Evolutionary conservation across 768 basidiomycete genomes (phyloP), one percentile per base, ranked within the genome.

Genomic region (Podaxis rugospora): DNA sequence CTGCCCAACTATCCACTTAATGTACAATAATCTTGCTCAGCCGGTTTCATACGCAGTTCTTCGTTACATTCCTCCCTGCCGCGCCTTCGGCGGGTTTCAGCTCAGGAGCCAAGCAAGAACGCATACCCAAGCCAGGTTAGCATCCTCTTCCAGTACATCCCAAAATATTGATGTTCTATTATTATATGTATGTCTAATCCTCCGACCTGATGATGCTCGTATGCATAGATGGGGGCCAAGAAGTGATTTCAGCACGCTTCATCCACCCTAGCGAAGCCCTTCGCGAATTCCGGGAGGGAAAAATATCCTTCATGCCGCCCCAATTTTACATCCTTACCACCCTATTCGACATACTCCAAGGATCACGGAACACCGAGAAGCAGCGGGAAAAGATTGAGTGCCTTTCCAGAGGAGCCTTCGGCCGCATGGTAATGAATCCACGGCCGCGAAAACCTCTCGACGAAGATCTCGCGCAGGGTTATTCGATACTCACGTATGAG

Each of bases 31-130:
- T 16, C 35, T 50, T 11, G 18, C 57, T 3, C 65, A 89, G 89
- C 57, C 86, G 89, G 5, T 91, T 90, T 71, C 82, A 84, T 64
- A 84, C 89, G 3, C 83, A 83, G 57, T 91, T 91, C 71, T 91
- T 78, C 71, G 78, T 90, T 51, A 73, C 79, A 2, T 90, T 90
- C 69, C 79, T 90, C 21, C 74, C 80, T 14, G 66, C 71, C 6
- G 66, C 76, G 14, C 70, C 76, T 6, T 71, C 80, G 0, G 67
- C 80, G 1, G 81, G 78, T 21, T 83, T 85, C 65, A 79, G 82
- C 1, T 78, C 79, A 9, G 83, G 83, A n/a, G 69, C 70, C 50
- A 82, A 79, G 65, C 78, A 84, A 64, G 84, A 88, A 54, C 79
- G 78, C 10, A 70, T 88, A 14, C 88, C 87, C 1, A 88, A 82